These are phyloP conservation scores for Chrysosporium keratinophilum DNA, from an alignment of 2,329 filamentous ascomycete species.

Conservation along the genomic window DNA sequence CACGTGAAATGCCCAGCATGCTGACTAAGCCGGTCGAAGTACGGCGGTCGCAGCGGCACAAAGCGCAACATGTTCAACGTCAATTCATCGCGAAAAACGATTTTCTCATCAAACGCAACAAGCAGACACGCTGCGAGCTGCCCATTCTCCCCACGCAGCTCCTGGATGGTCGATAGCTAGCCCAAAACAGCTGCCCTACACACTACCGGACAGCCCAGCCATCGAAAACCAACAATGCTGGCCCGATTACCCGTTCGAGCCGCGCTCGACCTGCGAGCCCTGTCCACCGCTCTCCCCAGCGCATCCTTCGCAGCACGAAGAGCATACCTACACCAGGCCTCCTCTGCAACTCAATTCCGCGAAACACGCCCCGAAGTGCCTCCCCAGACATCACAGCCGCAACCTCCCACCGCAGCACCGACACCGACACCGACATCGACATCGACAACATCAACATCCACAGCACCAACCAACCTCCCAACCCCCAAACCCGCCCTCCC, in stretches of 20 bases:
- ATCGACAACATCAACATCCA: conserved; percentile 1
- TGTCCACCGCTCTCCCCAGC: conserved; percentile 8
- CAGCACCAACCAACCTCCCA: conserved; percentile 9
- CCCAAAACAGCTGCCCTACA: neutral
- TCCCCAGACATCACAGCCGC: conserved; percentile 15
- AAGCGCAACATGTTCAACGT: neutral
- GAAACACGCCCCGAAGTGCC: conserved; percentile 23
- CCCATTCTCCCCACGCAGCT: too few relatives aligned
- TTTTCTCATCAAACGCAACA: neutral
- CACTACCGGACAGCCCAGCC: neutral
- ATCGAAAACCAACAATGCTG: conserved; percentile 25
- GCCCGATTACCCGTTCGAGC: conserved; percentile 26
- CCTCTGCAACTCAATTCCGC: conserved; percentile 24
- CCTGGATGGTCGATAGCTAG: neutral
- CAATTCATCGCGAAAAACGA: too few relatives aligned
- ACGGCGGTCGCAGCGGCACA: conserved; percentile 8
- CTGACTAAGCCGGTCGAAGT: neutral
- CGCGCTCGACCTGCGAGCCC: conserved; percentile 20
- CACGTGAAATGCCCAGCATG: neutral
- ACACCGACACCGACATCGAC: conserved; percentile 4
- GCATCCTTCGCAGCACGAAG: conserved; percentile 20
- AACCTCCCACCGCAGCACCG: conserved; percentile 22
- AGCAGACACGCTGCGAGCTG: neutral
- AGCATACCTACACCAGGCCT: conserved; percentile 35
- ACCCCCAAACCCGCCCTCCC: conserved; percentile 28